phyloP scores from a whole-genome alignment of 2,329 filamentous ascomycete species.

The Phaeosphaeriaceae sp. region DNA sequence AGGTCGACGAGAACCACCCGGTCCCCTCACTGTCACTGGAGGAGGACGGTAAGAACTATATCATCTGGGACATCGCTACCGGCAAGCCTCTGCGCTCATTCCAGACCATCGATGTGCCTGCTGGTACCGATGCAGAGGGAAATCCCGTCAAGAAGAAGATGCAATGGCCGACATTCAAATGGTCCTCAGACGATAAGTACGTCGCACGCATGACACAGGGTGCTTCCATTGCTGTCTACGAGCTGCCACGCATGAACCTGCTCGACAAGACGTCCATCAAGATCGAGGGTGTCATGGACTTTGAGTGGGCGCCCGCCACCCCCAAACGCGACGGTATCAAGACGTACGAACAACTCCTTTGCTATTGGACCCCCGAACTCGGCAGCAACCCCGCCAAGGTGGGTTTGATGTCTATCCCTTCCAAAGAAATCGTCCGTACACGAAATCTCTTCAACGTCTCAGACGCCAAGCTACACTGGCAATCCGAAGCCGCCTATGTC shows the following conservation, averaged over 20 bases:
- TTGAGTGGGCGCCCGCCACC: conserved; percentile 92
- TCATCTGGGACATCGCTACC: conserved; percentile 96
- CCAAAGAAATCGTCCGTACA: conserved; percentile 91
- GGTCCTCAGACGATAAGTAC: conserved; percentile 97
- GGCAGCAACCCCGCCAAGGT: conserved; percentile 98
- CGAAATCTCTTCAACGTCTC: conserved; percentile 98
- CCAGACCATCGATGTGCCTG: conserved; percentile 81
- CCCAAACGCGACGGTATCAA: conserved; percentile 84
- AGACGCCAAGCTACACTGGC: conserved; percentile 98
- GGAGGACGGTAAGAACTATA: conserved; percentile 98
- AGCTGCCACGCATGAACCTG: conserved; percentile 86
- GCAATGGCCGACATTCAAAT: conserved; percentile 99
- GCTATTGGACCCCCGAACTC: conserved; percentile 98
- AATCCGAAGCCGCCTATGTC: conserved; percentile 90
- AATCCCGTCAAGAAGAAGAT: conserved; percentile 84
- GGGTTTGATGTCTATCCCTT: conserved; percentile 92
- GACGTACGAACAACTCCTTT: conserved; percentile 92
- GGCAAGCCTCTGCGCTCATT: conserved; percentile 91
- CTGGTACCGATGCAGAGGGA: conserved; percentile 66
- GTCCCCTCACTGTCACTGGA: conserved; percentile 75
- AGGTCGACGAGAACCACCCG: conserved; percentile 87
- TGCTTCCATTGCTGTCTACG: conserved; percentile 89
- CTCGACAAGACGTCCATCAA: conserved; percentile 92
- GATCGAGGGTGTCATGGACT: conserved; percentile 95
- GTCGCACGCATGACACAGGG: conserved; percentile 89